A percentile compares a stretch with the other conserved stretches of the same genome.
These are phyloP conservation scores for Drechslera avenae DNA, from an alignment of 2,329 filamentous ascomycete genomes.

Conservation along the genomic window DNA sequence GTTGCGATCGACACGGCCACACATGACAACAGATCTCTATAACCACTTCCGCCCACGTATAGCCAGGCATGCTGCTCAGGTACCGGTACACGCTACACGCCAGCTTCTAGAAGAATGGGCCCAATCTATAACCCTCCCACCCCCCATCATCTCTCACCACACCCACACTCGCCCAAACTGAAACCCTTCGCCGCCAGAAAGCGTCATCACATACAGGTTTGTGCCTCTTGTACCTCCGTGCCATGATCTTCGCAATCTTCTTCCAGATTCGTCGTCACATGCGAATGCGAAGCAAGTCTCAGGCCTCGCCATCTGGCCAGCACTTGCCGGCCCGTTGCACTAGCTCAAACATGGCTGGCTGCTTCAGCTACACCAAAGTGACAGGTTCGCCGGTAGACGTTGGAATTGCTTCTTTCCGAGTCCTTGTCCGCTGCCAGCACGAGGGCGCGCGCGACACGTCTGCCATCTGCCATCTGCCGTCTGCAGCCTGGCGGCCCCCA, in stretches of 20 bases:
- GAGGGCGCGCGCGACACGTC: constrained; percentile 16
- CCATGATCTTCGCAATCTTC: constrained; percentile 21
- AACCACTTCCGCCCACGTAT: not conserved
- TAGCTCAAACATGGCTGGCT: constrained; percentile 19
- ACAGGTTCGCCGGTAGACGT: constrained; percentile 25
- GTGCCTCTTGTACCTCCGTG: constrained; percentile 14
- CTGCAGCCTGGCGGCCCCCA: not conserved
- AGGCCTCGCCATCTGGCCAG: constrained; percentile 7
- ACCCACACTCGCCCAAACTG: constrained; percentile 5
- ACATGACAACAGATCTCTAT: constrained; percentile 1
- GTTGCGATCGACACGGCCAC: not conserved
- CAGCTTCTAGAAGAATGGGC: constrained; percentile 2
- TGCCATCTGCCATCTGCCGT: too few relatives aligned
- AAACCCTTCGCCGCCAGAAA: constrained; percentile 19
- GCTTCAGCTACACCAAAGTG: constrained; percentile 14
- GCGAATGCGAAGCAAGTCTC: constrained; percentile 12
- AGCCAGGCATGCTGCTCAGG: constrained; percentile 6
- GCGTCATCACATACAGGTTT: constrained; percentile 10
- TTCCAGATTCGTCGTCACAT: constrained; percentile 12
- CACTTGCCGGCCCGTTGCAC: constrained; percentile 32
- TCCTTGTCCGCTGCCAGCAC: constrained; percentile 23
- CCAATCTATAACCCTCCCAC: not conserved
- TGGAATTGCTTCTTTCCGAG: constrained; percentile 19
- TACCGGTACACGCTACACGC: constrained; percentile 10
- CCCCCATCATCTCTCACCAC: not conserved